These are phyloP conservation scores for Lichtheimia ornata DNA, from an alignment of 371 early-diverging fungal species.

Conservation along the genomic window DNA sequence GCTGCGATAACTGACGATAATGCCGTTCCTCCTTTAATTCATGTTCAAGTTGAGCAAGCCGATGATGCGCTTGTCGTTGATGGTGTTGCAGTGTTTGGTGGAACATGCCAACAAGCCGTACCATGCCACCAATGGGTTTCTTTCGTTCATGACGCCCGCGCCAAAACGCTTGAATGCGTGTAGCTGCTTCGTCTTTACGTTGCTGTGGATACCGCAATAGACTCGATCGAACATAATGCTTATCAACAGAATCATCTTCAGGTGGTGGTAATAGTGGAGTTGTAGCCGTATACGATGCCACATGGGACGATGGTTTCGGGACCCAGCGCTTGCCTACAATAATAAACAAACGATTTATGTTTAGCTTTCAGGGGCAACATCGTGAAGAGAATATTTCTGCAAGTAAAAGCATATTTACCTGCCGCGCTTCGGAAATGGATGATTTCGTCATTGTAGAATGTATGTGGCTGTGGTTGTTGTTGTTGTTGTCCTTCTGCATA, in stretches of 20 bases:
- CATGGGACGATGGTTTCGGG: not conserved
- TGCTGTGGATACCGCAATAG: conserved; percentile 10
- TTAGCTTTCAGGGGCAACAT: too few relatives aligned
- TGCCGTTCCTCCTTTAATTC: conserved; percentile 26
- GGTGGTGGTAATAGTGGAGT: conserved; percentile 27
- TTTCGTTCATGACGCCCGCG: conserved; percentile 5
- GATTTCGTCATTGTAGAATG: conserved; percentile 6
- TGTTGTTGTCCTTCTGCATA: conserved; percentile 5
- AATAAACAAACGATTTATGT: too few relatives aligned
- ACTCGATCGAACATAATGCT: conserved; percentile 35
- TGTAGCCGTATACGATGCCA: not conserved
- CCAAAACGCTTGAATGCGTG: not conserved
- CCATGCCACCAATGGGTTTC: conserved; percentile 23
- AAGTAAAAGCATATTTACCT: conserved; percentile 16
- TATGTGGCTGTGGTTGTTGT: conserved; percentile 10
- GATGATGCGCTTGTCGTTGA: conserved; percentile 23
- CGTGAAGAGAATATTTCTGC: too few relatives aligned
- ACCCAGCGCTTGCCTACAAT: too few relatives aligned
- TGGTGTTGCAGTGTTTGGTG: conserved; percentile 27
- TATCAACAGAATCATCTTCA: conserved; percentile 20
- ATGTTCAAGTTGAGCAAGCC: conserved; percentile 25
- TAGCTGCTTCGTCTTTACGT: not conserved
- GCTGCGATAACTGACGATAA: conserved; percentile 20
- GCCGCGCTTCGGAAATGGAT: conserved; percentile 41
- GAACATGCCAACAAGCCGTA: conserved; percentile 28